Evolutionary conservation across 768 basidiomycete genomes (phyloP), one percentile per base, ranked within the genome.

Genomic region (Calvatia gigantea): DNA sequence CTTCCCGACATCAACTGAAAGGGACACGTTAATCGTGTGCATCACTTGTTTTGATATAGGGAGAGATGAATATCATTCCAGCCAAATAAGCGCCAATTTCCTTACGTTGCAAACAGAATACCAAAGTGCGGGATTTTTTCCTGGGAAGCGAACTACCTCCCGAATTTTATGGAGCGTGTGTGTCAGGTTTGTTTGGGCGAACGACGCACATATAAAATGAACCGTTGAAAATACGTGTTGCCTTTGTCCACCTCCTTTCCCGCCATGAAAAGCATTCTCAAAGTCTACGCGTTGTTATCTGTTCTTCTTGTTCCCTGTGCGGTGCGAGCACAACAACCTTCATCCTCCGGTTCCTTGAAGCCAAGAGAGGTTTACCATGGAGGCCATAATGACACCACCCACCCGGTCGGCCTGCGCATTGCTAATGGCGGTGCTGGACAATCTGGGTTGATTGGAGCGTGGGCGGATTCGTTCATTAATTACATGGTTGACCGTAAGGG

Each of bases 391-490:
- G 60, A 63, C 4, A 64, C 70, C 7, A 65, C 59, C 17, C 59
- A 71, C n/a, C n/a, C n/a, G 1, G 65, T 79, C n/a, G 65, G 68
- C 17, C 58, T 82, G 48, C 75, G 79, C 29, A 76, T 81, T 29
- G 74, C 72, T 4, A 80, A 77, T 56, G 80, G 80, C 9, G 78
- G 77, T 19, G 78, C 71, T 47, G 81, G 81, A 0, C 80, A 82
- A 59, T 75, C 75, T 25, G 80, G 79, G 1, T 67, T 82, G 38
- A 71, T 82, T 48, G 66, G 70, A 6, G 75, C 71, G 3, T 77
- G 76, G 74, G 80, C 79, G 2, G 56, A 79, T 43, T 70, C 71
- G 17, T 82, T 80, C 57, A 77, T 81, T 49, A 65, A 73, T 38
- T 64, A 70, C 51, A 65, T 61, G 57, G 70, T 76, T 47, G 42